Base-by-base conservation (phyloP, 805 yeast species). In the Brettanomyces nanus region DNA sequence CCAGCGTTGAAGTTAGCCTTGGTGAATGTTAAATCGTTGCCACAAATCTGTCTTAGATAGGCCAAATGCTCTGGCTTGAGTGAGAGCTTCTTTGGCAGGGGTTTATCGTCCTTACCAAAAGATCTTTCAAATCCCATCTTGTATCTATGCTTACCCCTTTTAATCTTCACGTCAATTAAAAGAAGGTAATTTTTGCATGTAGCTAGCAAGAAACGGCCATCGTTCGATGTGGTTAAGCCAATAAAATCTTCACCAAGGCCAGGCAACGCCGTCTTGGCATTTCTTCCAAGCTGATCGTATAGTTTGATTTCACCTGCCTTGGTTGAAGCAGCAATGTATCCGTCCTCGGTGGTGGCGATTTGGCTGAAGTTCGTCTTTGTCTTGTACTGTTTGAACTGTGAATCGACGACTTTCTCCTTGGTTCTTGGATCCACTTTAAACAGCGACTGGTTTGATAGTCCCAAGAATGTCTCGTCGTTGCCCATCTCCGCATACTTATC, bases 381-480 rank as follows among this genome's bases (percentile, higher is more conserved):
- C 33, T 67, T 71, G 56, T 80, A 80, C 9, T 61, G 51, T 54
- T 76, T 79, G 43, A 52, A 59, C 41, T 75, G 71, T 31, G 68
- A 68, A 17, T 73, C 71, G 6, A 79, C 89, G 25, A 85, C 48
- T 49, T 82, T 81, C 40, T 68, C 59, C 21, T 69, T 71, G 33
- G 83, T 51, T 49, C 96, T 75, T 29, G 95, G 95, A 63, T 87
- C 96, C 37, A 87, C 66, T 43, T 73, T 73, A 66, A 85, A 86
- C 38, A 87, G 44, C 3, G 81, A 73, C 43, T 77, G 77, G 7
- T 63, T 55, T 0, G 89, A 73, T 4, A 82, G 61, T 44, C 95
- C 95, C 31, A 80, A 56, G 41, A 87, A 71, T 0, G 87, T 82
- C 44, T 75, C 80, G 48, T 87, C 95, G 4, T 64, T 70, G 0